Percentiles rank a stretch among this genome's conserved stretches.
phyloP scores from a whole-genome alignment of 805 yeast species.

The Nakazawaea ishiwadae region DNA sequence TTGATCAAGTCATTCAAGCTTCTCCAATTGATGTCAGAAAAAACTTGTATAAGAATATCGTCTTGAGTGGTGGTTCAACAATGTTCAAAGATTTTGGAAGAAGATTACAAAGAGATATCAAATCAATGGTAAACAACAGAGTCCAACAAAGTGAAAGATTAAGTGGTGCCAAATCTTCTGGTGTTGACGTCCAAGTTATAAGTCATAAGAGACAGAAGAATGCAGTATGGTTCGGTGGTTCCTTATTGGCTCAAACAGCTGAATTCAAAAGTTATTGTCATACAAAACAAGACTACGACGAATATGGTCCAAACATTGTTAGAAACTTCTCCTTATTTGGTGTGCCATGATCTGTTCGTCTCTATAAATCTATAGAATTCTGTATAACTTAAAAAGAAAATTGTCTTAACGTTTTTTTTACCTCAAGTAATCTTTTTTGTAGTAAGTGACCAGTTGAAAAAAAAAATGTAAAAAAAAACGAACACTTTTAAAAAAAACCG shows the following conservation, averaged over 20 bases:
- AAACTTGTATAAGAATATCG: constrained; percentile 92
- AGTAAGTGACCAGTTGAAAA: background rate
- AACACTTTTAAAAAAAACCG: background rate
- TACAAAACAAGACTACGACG: constrained; percentile 96
- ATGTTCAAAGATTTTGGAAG: constrained; percentile 99
- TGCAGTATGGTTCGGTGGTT: constrained; percentile 99
- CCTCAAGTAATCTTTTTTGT: background rate
- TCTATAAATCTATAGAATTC: background rate
- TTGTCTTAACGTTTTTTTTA: too few species aligned
- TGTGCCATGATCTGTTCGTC: constrained; percentile 53
- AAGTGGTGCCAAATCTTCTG: constrained; percentile 76
- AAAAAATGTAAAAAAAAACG: background rate
- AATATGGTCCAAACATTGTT: constrained; percentile 95
- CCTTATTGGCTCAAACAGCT: constrained; percentile 91
- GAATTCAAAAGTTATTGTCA: constrained; percentile 96
- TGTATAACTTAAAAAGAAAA: too few species aligned
- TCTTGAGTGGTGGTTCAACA: constrained; percentile 95
- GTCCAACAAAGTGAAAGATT: constrained; percentile 74
- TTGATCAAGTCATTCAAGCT: constrained; percentile 90
- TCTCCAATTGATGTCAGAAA: constrained; percentile 98
- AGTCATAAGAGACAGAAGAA: constrained; percentile 96
- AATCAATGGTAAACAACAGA: constrained; percentile 82
- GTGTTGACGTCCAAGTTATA: constrained; percentile 95
- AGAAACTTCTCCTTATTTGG: constrained; percentile 94
- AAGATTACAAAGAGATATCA: constrained; percentile 92